Conservation (phyloP, 768 basidiomycete genomes). For the Arthromyces matolae region DNA sequence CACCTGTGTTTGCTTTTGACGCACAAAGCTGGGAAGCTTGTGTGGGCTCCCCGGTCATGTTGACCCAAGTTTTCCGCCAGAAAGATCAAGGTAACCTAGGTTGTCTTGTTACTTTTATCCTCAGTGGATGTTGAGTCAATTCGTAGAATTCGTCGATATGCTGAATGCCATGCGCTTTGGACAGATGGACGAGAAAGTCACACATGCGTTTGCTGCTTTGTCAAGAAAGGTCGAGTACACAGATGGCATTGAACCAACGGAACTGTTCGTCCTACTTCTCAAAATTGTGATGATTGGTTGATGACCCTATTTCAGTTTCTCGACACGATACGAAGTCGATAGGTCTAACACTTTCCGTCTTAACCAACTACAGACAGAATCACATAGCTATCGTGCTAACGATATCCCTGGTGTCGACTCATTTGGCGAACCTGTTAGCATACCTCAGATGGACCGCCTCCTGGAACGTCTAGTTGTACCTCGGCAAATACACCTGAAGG, state of each 20-base stretch:
- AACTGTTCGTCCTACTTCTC: constrained; percentile 48
- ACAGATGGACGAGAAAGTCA: constrained; percentile 39
- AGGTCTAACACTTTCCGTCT: constrained; percentile 57
- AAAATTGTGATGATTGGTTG: neutral
- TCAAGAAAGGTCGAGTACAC: constrained; percentile 54
- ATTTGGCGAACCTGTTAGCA: constrained; percentile 31
- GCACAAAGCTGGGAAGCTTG: constrained; percentile 68
- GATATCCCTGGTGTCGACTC: constrained; percentile 48
- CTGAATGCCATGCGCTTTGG: constrained; percentile 87
- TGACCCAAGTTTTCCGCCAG: constrained; percentile 83
- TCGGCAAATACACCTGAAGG: constrained; percentile 44
- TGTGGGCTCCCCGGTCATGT: constrained; percentile 48
- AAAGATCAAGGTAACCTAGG: constrained; percentile 67
- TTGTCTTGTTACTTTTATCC: too few species aligned
- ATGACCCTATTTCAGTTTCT: constrained; percentile 45
- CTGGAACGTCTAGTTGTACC: constrained; percentile 63
- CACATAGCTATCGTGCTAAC: constrained; percentile 36
- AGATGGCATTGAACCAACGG: constrained; percentile 79
- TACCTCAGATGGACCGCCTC: constrained; percentile 38
- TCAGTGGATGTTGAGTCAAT: neutral
- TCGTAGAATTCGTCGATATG: constrained; percentile 72
- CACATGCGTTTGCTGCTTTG: constrained; percentile 50
- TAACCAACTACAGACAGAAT: constrained; percentile 34
- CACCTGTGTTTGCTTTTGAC: constrained; percentile 73
- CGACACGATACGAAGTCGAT: constrained; percentile 71